phyloP scores from a whole-genome alignment of 2,329 filamentous ascomycete genomes.

The Alternaria ventricosa region DNA sequence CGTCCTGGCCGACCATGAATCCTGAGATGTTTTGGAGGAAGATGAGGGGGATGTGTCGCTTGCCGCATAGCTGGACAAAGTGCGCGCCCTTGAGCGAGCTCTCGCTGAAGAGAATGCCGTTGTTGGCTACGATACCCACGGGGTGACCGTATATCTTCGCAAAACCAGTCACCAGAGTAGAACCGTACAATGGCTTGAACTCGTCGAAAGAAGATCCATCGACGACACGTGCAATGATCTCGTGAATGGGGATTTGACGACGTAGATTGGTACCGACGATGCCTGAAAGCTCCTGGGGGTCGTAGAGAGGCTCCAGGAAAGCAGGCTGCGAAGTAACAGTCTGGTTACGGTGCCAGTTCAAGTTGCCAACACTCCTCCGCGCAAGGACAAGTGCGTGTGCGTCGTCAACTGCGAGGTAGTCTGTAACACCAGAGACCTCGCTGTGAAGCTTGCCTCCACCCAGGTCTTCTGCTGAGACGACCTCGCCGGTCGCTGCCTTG shows the following conservation, averaged over 20 bases:
- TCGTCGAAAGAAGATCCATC: conserved; percentile 90
- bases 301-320: conserved; percentile 80
- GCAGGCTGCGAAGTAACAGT: conserved; percentile 41
- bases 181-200: conserved; percentile 92
- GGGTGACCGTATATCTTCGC: conserved; percentile 87
- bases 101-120: conserved; percentile 91
- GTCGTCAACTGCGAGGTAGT: conserved; percentile 94
- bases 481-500: conserved; percentile 93
- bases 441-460: conserved; percentile 90
- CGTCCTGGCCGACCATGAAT: conserved; percentile 96
- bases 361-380: conserved; percentile 80
- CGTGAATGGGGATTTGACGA: conserved; percentile 82
- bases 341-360: conserved; percentile 77
- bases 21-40: conserved; percentile 97
- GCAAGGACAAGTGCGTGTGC: conserved; percentile 89
- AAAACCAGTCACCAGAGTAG: conserved; percentile 87
- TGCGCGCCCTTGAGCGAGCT: conserved; percentile 93
- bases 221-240: conserved; percentile 91
- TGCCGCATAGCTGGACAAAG: conserved; percentile 93
- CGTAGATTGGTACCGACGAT: conserved; percentile 91
- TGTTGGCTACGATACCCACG: conserved; percentile 94
- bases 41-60: conserved; percentile 86
- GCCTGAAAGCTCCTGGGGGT: conserved; percentile 79
- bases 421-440: conserved; percentile 88
- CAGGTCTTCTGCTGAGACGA: conserved; percentile 87